phyloP scores from a whole-genome alignment of 805 yeast species.

The Metschnikowia gruessii region DNA sequence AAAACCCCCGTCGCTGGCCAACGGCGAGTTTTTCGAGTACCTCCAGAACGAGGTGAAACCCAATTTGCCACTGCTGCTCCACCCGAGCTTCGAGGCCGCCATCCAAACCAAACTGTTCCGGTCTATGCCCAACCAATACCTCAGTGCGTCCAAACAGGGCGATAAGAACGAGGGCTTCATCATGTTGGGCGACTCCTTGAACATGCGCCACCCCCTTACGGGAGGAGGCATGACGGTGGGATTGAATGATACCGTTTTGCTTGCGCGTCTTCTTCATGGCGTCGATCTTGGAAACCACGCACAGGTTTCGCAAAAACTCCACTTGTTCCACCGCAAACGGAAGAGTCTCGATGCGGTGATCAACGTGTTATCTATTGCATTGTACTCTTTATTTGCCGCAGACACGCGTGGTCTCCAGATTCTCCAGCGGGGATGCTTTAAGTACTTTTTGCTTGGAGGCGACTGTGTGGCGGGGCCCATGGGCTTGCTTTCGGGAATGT shows the following conservation, averaged over 20 bases:
- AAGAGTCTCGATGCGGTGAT: slow-evolving; percentile 79
- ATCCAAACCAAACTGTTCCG: slow-evolving; percentile 54
- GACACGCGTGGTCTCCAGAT: slow-evolving; percentile 60
- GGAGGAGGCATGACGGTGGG: slow-evolving; percentile 99
- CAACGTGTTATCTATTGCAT: slow-evolving; percentile 86
- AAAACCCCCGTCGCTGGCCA: slow-evolving; percentile 63
- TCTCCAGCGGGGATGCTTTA: slow-evolving; percentile 85
- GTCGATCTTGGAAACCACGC: slow-evolving; percentile 58
- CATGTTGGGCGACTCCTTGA: slow-evolving; percentile 87
- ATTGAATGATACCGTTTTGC: slow-evolving; percentile 72
- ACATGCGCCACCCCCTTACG: slow-evolving; percentile 97
- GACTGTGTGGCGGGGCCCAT: slow-evolving; percentile 75
- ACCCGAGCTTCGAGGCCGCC: slow-evolving; percentile 69
- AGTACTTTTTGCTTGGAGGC: slow-evolving; percentile 83
- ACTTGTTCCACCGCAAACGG: slow-evolving; percentile 72
- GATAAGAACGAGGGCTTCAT: slow-evolving; percentile 62
- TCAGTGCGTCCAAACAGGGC: slow-evolving; percentile 71
- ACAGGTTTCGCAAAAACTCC: slow-evolving; percentile 52
- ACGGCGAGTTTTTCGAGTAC: slow-evolving; percentile 58
- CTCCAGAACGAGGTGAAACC: slow-evolving; percentile 61
- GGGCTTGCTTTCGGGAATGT: slow-evolving; percentile 76
- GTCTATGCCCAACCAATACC: slow-evolving; percentile 91
- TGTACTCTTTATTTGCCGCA: slow-evolving; percentile 89
- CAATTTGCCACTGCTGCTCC: slow-evolving; percentile 58
- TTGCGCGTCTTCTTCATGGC: slow-evolving; percentile 58